Evolutionary conservation across 345 rosid species (phyloP), one percentile per base, ranked within the genome.

Genomic region (Mallotus nudiflorus): DNA sequence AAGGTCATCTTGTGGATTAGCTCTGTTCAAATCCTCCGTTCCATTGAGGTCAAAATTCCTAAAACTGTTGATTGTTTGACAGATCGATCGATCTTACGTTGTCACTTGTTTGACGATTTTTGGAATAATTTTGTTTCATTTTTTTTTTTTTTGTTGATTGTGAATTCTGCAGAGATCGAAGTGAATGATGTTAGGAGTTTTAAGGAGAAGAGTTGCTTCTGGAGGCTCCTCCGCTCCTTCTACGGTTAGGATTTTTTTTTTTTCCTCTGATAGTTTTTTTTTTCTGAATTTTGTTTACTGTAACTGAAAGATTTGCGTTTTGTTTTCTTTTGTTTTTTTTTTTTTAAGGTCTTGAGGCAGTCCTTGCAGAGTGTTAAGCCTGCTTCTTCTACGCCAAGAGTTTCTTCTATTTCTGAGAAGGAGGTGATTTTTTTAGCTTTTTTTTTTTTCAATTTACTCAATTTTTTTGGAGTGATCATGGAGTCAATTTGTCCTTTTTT

Each of bases 401-500:
- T 77, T 62, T 79, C 84, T 33, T 78, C 81, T 56, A 52, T 73
- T 76, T 74, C 81, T 28, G 84, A 82, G 16, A 69, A 77, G 18
- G 79, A 87, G 86, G 95, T 89, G 53, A n/a, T n/a, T n/a, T n/a
- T n/a, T n/a, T n/a, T 37, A 5, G 5, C 20, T 68, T 49, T 37
- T 49, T 61, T 16, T 19, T 42, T 42, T 24, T 39, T 13, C 25
- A 6, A 37, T 22, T 44, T 15, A 6, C n/a, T n/a, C 3, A 10
- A 19, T 65, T 37, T 55, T 55, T 10, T 40, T 24, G 16, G 19
- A 45, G 48, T 22, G n/a, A 62, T 20, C 31, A 2, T 14, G 15
- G 24, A 35, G 45, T 39, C n/a, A 35, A 45, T 46, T 63, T 45
- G 31, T 44, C 39, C 1, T 59, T 59, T 59, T 35, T 9, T 33